phyloP scores from a whole-genome alignment of 2,329 filamentous ascomycete genomes.

The Monilinia fructigena region DNA sequence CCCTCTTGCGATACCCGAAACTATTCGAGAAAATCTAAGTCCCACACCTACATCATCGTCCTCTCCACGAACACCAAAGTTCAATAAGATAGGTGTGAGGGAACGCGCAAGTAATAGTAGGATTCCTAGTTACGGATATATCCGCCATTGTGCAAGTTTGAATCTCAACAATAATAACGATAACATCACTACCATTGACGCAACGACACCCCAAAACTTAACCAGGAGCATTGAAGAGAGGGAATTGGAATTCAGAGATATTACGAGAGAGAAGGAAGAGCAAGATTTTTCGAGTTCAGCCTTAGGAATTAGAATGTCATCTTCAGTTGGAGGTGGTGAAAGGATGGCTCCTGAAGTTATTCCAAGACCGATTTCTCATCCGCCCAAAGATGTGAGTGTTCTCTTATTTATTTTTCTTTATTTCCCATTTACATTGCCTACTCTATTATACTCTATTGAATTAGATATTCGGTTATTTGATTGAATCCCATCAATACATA shows the following conservation, averaged over 20 bases:
- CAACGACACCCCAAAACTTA: background rate
- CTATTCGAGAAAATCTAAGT: conserved; percentile 3
- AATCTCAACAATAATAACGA: background rate
- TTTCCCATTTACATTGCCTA: no score
- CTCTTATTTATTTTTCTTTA: background rate
- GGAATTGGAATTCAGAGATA: conserved; percentile 9
- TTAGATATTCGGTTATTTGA: background rate
- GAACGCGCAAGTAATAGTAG: conserved; percentile 4
- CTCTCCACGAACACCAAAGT: conserved; percentile 5
- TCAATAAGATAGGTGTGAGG: conserved; percentile 4
- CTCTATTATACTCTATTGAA: background rate
- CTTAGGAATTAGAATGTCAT: conserved; percentile 5
- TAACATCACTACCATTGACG: background rate
- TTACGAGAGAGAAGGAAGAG: background rate
- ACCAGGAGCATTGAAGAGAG: background rate
- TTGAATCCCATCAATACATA: background rate
- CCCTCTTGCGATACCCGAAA: conserved; percentile 9
- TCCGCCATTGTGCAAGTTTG: background rate
- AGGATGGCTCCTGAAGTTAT: conserved; percentile 21
- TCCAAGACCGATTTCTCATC: conserved; percentile 15
- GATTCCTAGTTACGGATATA: background rate
- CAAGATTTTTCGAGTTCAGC: background rate
- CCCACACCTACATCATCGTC: background rate
- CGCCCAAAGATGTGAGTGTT: conserved; percentile 20
- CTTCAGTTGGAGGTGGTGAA: background rate